Conservation (phyloP, 192 early-diverging fungal genomes). For the Dimargaris verticillata region DNA sequence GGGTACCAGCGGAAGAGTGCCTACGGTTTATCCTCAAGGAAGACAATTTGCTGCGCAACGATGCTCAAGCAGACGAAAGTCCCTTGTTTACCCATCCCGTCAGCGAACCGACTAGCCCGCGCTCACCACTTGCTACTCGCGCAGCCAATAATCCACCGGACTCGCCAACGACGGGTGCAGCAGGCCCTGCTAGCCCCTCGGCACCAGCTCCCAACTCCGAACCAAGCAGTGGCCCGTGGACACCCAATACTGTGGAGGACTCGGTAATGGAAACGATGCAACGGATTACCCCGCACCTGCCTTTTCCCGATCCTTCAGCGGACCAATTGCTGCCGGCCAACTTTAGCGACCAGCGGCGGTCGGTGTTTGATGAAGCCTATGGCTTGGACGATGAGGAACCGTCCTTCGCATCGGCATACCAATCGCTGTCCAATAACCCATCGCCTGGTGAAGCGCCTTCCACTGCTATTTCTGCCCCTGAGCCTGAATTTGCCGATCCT, state of each 20-base stretch:
- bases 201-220: not conserved
- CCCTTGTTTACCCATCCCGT: not conserved
- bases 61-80: not conserved
- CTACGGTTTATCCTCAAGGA: conserved; percentile 11
- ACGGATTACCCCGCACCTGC: conserved; percentile 5
- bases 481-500: not conserved
- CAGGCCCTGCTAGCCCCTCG: not conserved
- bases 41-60: not conserved
- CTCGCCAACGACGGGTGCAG: not conserved
- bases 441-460: not conserved
- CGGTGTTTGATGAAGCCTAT: conserved; percentile 10
- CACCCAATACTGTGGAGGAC: not conserved
- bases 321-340: too few relatives aligned
- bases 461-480: not conserved
- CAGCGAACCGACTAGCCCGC: not conserved
- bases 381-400: not conserved
- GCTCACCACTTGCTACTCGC: too few relatives aligned
- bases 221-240: not conserved
- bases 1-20: not conserved
- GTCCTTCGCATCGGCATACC: not conserved
- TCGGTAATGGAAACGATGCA: conserved; percentile 9
- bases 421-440: not conserved
- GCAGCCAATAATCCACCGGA: not conserved
- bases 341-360: not conserved
- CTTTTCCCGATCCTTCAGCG: too few relatives aligned